phyloP scores from a whole-genome alignment of 2,329 filamentous ascomycete species.

The Aschersonia sp. region DNA sequence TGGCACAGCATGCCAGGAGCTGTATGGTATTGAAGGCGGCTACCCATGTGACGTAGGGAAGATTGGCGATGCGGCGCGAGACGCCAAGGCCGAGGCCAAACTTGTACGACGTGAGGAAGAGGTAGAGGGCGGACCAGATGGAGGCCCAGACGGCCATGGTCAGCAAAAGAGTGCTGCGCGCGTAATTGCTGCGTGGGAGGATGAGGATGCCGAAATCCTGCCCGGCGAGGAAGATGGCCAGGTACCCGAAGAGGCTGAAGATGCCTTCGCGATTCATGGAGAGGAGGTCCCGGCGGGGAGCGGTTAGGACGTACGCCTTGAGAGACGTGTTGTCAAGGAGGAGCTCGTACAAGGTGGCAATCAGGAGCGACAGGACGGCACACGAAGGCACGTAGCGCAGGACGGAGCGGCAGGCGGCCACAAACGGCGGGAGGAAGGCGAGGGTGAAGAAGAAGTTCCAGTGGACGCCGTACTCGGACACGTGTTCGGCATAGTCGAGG shows the following conservation, averaged over 20 bases:
- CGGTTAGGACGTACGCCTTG: constrained; percentile 70
- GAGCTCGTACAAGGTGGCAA: constrained; percentile 60
- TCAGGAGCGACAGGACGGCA: constrained; percentile 54
- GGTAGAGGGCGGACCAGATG: constrained; percentile 59
- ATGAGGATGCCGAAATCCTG: constrained; percentile 71
- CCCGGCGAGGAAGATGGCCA: constrained; percentile 86
- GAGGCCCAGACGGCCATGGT: constrained; percentile 50
- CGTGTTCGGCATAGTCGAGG: constrained; percentile 91
- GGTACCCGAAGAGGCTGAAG: constrained; percentile 88
- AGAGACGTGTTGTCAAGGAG: constrained; percentile 63
- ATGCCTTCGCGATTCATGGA: constrained; percentile 90
- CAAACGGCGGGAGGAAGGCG: constrained; percentile 74
- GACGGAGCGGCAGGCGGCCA: constrained; percentile 66
- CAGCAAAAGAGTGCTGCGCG: constrained; percentile 42
- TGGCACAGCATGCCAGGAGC: constrained; percentile 59
- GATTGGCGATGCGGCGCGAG: constrained; percentile 79
- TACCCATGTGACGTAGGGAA: constrained; percentile 89
- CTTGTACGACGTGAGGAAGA: constrained; percentile 49
- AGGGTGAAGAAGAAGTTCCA: constrained; percentile 99
- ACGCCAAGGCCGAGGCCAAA: constrained; percentile 64
- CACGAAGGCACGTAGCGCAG: constrained; percentile 62
- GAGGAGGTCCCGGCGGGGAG: constrained; percentile 62
- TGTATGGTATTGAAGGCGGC: constrained; percentile 83
- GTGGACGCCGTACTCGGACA: constrained; percentile 93
- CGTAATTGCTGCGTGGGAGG: constrained; percentile 45